Percentiles rank a stretch among this genome's conserved stretches.
These are phyloP conservation scores for Nakaseomyces glabratus DNA, from an alignment of 1,139 yeast genomes.

Conservation along the genomic window DNA sequence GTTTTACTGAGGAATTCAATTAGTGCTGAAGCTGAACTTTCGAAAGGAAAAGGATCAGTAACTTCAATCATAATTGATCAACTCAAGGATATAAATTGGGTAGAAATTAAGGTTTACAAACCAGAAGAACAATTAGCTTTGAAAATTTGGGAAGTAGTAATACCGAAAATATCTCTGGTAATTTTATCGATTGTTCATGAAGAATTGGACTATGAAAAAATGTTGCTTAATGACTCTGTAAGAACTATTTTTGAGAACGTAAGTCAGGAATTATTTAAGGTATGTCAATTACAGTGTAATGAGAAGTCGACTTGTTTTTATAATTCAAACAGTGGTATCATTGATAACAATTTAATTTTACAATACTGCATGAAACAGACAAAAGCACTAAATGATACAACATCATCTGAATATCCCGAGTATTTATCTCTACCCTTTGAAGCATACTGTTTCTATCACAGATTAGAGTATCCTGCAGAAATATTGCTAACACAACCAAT, in stretches of 20 bases:
- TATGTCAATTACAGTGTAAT: conserved; percentile 20
- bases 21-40: conserved; percentile 11
- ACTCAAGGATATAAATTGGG: conserved; percentile 15
- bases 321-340: conserved; percentile 7
- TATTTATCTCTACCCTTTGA: conserved; percentile 24
- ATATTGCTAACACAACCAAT: conserved; percentile 22
- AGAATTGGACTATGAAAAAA: conserved; percentile 21
- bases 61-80: conserved; percentile 14
- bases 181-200: conserved; percentile 24
- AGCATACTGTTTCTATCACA: conserved; percentile 26
- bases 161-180: conserved; percentile 23
- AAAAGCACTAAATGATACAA: conserved; percentile 15
- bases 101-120: conserved; percentile 12
- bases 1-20: conserved; percentile 11
- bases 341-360: conserved; percentile 16
- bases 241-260: conserved; percentile 18
- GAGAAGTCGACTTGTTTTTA: neutral
- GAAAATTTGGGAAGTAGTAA: conserved; percentile 21
- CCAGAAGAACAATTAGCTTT: conserved; percentile 18
- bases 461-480: conserved; percentile 25
- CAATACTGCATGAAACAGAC: conserved; percentile 18
- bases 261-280: conserved; percentile 18
- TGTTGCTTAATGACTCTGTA: conserved; percentile 17
- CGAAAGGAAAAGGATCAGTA: conserved; percentile 10
- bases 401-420: conserved; percentile 23